Conservation (phyloP, 2,329 filamentous ascomycete genomes). For the Trichoderma aggressivum region DNA sequence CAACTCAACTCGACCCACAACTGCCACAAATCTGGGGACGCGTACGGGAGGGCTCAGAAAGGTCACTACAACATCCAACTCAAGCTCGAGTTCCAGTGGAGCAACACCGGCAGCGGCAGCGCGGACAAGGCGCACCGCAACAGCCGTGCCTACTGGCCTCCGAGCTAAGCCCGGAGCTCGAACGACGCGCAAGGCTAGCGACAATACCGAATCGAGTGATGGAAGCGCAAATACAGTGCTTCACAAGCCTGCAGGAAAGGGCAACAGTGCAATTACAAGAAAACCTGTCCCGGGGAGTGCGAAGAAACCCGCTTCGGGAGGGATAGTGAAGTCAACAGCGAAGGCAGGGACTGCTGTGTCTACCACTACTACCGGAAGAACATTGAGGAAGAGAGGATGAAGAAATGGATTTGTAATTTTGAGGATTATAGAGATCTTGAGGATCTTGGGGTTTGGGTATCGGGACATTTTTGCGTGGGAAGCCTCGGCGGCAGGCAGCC, state of each 20-base stretch:
- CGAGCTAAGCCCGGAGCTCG: constrained; percentile 42
- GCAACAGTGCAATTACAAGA: constrained; percentile 40
- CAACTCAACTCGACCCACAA: constrained; percentile 38
- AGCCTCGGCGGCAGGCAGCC: neutral
- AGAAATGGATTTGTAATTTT: neutral
- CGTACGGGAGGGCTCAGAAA: constrained; percentile 48
- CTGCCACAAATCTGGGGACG: constrained; percentile 47
- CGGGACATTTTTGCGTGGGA: neutral
- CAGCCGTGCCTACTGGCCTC: constrained; percentile 36
- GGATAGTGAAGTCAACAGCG: constrained; percentile 45
- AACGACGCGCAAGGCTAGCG: constrained; percentile 53
- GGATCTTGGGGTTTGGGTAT: neutral
- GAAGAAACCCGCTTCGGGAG: constrained; percentile 49
- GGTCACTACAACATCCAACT: constrained; percentile 42
- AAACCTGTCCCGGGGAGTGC: constrained; percentile 54
- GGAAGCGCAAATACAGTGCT: constrained; percentile 63
- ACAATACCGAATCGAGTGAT: constrained; percentile 61
- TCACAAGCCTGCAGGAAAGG: constrained; percentile 47
- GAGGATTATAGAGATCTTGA: neutral
- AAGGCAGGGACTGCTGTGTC: constrained; percentile 40
- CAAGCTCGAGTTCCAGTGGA: constrained; percentile 40
- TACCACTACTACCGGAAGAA: constrained; percentile 48
- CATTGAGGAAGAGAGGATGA: constrained; percentile 53
- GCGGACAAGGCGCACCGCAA: constrained; percentile 35
- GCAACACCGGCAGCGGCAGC: constrained; percentile 30